These are phyloP conservation scores for Nothomitra cinnamomea DNA, from an alignment of 2,329 filamentous ascomycete genomes.

Conservation along the genomic window DNA sequence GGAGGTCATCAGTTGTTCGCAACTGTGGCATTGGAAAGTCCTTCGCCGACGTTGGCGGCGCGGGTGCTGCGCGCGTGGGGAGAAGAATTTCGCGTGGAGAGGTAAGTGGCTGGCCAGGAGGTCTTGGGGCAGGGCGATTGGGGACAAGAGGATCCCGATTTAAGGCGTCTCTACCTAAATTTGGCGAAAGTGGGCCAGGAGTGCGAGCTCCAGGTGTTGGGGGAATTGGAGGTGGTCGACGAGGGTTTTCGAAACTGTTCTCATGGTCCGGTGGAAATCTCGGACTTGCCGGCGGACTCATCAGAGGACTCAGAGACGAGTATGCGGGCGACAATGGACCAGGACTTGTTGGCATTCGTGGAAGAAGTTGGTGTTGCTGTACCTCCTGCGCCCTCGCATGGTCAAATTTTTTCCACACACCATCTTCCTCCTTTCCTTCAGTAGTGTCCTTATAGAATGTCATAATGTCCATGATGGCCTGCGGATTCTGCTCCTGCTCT, in stretches of 20 bases:
- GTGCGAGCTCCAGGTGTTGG: constrained; percentile 35
- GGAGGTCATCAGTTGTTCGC: constrained; percentile 24
- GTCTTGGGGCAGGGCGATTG: constrained; percentile 69
- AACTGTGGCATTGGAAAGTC: constrained; percentile 13
- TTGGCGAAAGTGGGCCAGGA: constrained; percentile 26
- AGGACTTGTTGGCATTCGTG: neutral
- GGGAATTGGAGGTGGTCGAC: constrained; percentile 81
- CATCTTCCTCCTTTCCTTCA: constrained; percentile 63
- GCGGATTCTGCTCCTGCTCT: constrained; percentile 87
- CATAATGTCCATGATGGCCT: constrained; percentile 90
- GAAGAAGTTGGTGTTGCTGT: constrained; percentile 10
- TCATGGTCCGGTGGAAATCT: constrained; percentile 78
- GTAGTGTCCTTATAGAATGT: constrained; percentile 94
- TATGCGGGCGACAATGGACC: constrained; percentile 5
- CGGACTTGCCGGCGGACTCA: constrained; percentile 68
- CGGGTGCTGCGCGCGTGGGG: constrained; percentile 39
- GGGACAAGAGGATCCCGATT: constrained; percentile 44
- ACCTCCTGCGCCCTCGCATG: constrained; percentile 49
- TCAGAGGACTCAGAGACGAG: constrained; percentile 23
- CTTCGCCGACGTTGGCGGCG: constrained; percentile 31
- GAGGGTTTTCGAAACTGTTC: constrained; percentile 93
- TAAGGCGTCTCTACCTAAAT: constrained; percentile 12
- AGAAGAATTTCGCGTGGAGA: constrained; percentile 23
- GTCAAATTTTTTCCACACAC: constrained; percentile 91
- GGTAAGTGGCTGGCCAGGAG: constrained; percentile 39